Evolutionary conservation across 768 basidiomycete genomes (phyloP).

Genomic region (Tricholoma saponaceum): DNA sequence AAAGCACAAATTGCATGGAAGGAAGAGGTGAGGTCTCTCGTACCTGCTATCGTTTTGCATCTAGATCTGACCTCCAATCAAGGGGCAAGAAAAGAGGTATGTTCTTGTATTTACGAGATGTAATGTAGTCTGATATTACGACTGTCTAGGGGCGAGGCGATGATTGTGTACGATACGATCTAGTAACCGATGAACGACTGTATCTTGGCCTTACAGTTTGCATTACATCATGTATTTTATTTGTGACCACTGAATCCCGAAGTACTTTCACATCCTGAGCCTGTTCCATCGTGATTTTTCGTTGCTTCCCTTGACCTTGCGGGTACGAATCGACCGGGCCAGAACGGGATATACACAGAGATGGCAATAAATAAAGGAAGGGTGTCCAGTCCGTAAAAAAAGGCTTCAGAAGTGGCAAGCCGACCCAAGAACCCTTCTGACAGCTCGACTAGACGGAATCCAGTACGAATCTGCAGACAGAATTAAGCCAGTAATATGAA

Average conservation of each 20-base stretch:
- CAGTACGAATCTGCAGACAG: constrained; percentile 51
- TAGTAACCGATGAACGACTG: not conserved
- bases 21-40: constrained; percentile 8
- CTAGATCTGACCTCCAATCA: not conserved
- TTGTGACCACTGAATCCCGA: no score
- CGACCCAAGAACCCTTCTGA: constrained; percentile 56
- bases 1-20: constrained; percentile 18
- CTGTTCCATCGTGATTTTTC: not conserved
- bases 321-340: not conserved
- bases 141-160: not conserved
- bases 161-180: not conserved
- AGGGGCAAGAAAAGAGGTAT: not conserved
- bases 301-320: not conserved
- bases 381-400: constrained; percentile 65
- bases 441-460: constrained; percentile 56
- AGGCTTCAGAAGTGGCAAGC: constrained; percentile 53
- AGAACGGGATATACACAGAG: constrained; percentile 44
- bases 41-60: not conserved
- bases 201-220: not conserved
- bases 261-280: no score
- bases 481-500: not conserved
- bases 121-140: not conserved
- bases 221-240: no score
- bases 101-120: not conserved
- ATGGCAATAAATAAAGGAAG: constrained; percentile 63